These are phyloP conservation scores for Alternaria sp. DNA, from an alignment of 2,329 filamentous ascomycete species.

Conservation along the genomic window DNA sequence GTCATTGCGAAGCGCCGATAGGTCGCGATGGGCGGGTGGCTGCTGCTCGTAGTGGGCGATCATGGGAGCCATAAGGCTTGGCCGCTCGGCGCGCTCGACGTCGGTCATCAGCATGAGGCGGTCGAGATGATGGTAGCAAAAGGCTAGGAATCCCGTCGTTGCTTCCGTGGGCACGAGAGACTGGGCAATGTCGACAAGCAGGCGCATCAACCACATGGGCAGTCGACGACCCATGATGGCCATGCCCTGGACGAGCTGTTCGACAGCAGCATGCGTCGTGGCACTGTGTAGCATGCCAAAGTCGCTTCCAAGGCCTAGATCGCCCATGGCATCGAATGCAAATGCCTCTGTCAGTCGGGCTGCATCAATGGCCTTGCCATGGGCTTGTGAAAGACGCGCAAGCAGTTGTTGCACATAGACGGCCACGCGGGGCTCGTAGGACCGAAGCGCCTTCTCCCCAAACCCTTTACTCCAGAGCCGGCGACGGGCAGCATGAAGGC, in stretches of 20 bases:
- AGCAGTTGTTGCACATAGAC: neutral
- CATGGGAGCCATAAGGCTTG: neutral
- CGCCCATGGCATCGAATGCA: conserved; percentile 15
- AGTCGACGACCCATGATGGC: neutral
- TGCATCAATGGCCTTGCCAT: neutral
- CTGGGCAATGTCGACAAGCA: neutral
- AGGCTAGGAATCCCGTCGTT: neutral
- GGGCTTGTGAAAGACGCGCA: neutral
- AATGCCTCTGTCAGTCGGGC: neutral
- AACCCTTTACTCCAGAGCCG: conserved; percentile 51
- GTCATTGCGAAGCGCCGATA: neutral
- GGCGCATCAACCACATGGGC: conserved; percentile 3
- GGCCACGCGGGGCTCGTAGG: conserved; percentile 10
- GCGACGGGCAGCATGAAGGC: conserved; percentile 22
- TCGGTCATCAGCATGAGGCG: neutral
- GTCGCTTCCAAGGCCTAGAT: conserved; percentile 5
- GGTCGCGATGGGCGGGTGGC: neutral
- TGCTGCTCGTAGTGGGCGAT: neutral
- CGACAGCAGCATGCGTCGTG: neutral
- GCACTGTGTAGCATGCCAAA: conserved; percentile 8
- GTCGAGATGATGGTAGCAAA: conserved; percentile 4
- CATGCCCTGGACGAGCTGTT: conserved; percentile 1
- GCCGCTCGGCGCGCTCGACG: neutral
- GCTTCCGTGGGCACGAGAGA: neutral
- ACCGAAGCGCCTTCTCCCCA: conserved; percentile 51